Percentiles rank a stretch among this genome's conserved stretches.
Evolutionary conservation across 208 protist species (phyloP).

Genomic region (Acanthamoeba royreba): DNA sequence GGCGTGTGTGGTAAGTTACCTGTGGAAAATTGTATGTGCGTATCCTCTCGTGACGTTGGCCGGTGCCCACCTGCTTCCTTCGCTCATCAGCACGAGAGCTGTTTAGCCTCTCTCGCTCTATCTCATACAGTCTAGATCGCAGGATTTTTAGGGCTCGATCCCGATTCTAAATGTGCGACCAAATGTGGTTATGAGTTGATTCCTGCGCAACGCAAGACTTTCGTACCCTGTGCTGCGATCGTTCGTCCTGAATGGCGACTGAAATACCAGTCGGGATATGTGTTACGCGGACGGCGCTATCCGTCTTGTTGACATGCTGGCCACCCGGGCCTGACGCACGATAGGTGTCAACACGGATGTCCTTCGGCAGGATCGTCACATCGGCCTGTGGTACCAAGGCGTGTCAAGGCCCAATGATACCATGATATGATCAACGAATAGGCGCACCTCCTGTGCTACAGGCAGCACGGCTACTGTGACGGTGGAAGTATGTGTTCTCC

Average conservation of each 20-base stretch:
- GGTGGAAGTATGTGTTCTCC: constrained; percentile 81
- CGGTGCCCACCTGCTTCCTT: constrained; percentile 51
- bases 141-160: constrained; percentile 77
- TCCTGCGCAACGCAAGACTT: too few species aligned
- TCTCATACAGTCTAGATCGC: constrained; percentile 68
- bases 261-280: constrained; percentile 79
- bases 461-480: constrained; percentile 80
- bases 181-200: too few species aligned
- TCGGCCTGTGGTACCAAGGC: too few species aligned
- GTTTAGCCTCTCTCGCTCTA: constrained; percentile 45
- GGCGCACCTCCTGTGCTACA: constrained; percentile 59
- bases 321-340: constrained; percentile 77
- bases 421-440: background rate
- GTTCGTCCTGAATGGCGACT: constrained; percentile 79
- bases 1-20: background rate
- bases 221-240: constrained; percentile 75
- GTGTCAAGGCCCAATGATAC: too few species aligned
- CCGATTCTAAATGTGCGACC: too few species aligned
- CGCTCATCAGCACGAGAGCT: constrained; percentile 42
- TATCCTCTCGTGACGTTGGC: constrained; percentile 72
- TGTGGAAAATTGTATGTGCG: constrained; percentile 84
- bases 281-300: constrained; percentile 80
- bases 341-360: constrained; percentile 75
- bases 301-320: constrained; percentile 85
- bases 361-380: constrained; percentile 63